Percentiles rank a stretch among this genome's conserved stretches.
These are phyloP conservation scores for Zygosaccharomyces siamensis DNA, from an alignment of 805 yeast genomes.

Conservation along the genomic window DNA sequence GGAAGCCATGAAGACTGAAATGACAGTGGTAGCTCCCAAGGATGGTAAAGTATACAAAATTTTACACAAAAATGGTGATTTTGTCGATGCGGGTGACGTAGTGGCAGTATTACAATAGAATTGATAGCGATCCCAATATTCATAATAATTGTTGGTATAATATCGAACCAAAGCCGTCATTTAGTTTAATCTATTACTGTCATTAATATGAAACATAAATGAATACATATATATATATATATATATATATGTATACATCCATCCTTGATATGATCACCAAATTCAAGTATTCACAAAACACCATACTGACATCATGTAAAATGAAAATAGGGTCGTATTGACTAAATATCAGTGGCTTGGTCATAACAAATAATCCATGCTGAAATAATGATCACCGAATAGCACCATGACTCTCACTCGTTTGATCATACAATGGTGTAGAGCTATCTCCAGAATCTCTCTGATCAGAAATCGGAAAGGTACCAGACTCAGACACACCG, in stretches of 20 bases:
- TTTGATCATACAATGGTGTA: constrained; percentile 18
- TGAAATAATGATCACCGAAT: constrained; percentile 1
- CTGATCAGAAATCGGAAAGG: background rate
- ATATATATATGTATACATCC: too few relatives aligned
- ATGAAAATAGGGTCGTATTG: background rate
- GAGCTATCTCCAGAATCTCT: constrained; percentile 28
- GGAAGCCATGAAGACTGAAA: constrained; percentile 98
- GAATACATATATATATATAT: background rate
- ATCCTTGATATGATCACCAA: too few relatives aligned
- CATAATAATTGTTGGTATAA: background rate
- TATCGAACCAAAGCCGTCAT: background rate
- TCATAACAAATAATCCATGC: background rate
- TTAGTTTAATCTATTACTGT: background rate
- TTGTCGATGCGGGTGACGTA: constrained; percentile 94
- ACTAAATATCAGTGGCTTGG: background rate
- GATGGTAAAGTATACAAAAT: constrained; percentile 70
- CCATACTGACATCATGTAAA: background rate
- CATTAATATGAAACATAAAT: background rate
- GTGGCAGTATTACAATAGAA: constrained; percentile 57
- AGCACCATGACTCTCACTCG: constrained; percentile 5
- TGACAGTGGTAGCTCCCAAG: constrained; percentile 72
- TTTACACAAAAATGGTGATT: constrained; percentile 81
- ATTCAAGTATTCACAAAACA: too few relatives aligned
- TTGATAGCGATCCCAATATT: background rate
- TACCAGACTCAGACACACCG: background rate